Base-by-base conservation (phyloP, 371 early-diverging fungal genomes). In the Mucor sp. region DNA sequence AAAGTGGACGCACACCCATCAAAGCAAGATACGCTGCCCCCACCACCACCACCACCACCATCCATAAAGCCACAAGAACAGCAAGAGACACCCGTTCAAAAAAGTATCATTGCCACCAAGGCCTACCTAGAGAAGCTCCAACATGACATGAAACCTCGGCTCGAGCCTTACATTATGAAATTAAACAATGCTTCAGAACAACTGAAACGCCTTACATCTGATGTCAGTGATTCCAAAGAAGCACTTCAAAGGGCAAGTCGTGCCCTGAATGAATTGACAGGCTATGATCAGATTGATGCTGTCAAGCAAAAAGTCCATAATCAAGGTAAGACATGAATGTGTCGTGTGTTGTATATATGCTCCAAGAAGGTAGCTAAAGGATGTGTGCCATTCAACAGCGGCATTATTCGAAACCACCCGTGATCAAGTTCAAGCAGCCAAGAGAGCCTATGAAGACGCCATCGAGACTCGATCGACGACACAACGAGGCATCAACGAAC, bases 401-500 rank as follows among this genome's bases (percentile, higher is more conserved):
- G 75, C 85, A 35, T 83, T 91, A 55, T 79, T 89, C 50, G 80
- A 82, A 35, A 72, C 81, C 8, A 80, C 87, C 0, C 79, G 93
- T 53, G 80, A 79, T 17, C 70, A 77, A 23, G 82, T 95, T 9
- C 85, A 88, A 15, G 62, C 55, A n/a, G 82, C 90, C 8, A 96
- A 96, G 76, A 37, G 65, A n/a, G 71, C 68, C 0, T 95, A 95
- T 72, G 90, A 94, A 60, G 50, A 75, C 14, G 87, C 89, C 0
- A 88, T 94, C 43, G 87, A 90, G 5, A 85, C 85, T 12, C 85
- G 96, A 8, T 83, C 93, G 0, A 73, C 72, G 15, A 88, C 88
- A n/a, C 98, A 97, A 75, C 84, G 91, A 27, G 95, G 93, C 66
- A 91, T 97, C 72, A 96, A 94, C 65, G 89, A 92, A 23, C 79